A percentile compares a stretch with the other conserved stretches of the same genome.
phyloP scores from a whole-genome alignment of 805 yeast genomes.

The Brettanomyces anomalus region DNA sequence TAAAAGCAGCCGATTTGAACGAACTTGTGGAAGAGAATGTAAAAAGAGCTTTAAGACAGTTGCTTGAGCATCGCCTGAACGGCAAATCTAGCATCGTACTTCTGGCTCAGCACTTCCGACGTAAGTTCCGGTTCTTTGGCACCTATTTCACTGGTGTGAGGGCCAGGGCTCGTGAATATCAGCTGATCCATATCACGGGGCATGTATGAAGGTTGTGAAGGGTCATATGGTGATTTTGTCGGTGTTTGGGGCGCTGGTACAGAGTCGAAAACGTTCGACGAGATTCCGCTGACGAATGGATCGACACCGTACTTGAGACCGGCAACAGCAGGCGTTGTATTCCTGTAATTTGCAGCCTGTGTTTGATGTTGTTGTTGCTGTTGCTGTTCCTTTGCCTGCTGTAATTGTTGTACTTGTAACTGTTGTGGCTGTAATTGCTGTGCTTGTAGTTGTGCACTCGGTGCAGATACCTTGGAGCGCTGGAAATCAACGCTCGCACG shows the following conservation, averaged over 20 bases:
- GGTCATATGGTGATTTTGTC: conserved; percentile 2
- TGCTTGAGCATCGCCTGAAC: conserved; percentile 18
- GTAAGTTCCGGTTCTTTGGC: conserved; percentile 13
- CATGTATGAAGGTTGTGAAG: conserved; percentile 6
- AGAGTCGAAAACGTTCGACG: conserved; percentile 19
- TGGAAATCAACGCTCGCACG: conserved; percentile 22
- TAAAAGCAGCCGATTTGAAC: no score
- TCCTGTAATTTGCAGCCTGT: background rate
- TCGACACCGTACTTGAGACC: conserved; percentile 18
- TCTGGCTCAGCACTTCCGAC: conserved; percentile 6
- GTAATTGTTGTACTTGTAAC: no score
- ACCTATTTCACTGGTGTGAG: background rate
- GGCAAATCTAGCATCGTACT: conserved; percentile 21
- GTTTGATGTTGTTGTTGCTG: background rate
- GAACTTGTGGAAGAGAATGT: background rate
- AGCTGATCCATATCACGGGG: background rate
- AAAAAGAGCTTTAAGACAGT: conserved; percentile 1
- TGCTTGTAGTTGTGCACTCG: background rate
- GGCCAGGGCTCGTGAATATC: background rate
- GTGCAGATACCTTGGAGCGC: conserved; percentile 11
- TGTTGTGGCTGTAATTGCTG: no score
- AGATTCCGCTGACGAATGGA: conserved; percentile 22
- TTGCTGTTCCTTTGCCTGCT: background rate
- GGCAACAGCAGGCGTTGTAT: background rate
- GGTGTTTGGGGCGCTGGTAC: conserved; percentile 7